Evolutionary conservation across 106 monocot genomes (phyloP).

Genomic region (Triglochin maritima): DNA sequence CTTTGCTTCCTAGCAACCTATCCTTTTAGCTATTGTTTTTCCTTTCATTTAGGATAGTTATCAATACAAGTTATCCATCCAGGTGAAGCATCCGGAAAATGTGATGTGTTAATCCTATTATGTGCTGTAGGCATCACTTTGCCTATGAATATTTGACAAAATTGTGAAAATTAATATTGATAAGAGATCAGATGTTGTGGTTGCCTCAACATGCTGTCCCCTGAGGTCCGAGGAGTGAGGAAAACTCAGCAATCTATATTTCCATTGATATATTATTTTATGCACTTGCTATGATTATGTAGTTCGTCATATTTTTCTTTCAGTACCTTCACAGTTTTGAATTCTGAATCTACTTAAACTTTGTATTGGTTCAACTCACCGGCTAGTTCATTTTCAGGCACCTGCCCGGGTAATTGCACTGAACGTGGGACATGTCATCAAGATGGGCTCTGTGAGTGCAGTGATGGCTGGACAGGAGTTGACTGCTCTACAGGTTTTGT

Average conservation of each 20-base stretch:
- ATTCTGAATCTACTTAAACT: not conserved
- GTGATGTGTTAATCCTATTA: no score
- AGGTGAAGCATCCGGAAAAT: no score
- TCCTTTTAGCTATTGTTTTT: not conserved
- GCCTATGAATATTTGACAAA: no score
- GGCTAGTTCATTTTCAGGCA: conserved; percentile 25
- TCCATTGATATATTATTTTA: not conserved
- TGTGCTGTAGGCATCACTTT: no score
- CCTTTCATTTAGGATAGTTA: no score
- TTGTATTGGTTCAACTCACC: not conserved
- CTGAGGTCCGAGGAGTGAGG: no score
- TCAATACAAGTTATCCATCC: no score
- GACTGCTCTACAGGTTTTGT: conserved; percentile 88
- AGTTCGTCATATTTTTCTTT: not conserved
- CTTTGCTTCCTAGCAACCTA: not conserved
- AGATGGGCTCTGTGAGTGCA: conserved; percentile 72
- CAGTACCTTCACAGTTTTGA: not conserved
- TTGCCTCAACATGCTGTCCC: no score
- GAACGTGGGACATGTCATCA: conserved; percentile 53
- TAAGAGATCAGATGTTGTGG: no score
- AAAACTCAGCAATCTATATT: not conserved
- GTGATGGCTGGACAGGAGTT: conserved; percentile 67
- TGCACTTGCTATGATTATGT: no score
- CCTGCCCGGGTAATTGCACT: conserved; percentile 65
- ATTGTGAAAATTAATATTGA: no score